Conservation (phyloP, 169 alveolate genomes). For the Eimeria tenella region DNA sequence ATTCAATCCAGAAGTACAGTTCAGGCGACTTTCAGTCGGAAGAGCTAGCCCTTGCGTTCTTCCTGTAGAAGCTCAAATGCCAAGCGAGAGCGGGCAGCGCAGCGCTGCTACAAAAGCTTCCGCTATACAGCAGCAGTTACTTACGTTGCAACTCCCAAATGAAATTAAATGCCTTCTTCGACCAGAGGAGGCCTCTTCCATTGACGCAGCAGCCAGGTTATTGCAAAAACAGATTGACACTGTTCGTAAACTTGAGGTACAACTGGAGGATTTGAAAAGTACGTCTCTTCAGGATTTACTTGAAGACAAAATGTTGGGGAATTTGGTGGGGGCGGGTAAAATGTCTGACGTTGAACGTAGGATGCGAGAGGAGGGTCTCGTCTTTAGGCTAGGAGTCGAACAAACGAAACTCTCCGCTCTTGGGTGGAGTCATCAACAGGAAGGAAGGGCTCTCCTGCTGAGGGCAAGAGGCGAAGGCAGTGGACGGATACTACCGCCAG, state of each 20-base stretch:
- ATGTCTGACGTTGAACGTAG: not conserved
- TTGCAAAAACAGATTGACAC: not conserved
- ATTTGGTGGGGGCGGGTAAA: not conserved
- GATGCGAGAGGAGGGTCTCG: not conserved
- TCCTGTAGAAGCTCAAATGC: not conserved
- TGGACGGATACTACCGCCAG: not conserved
- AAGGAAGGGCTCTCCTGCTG: not conserved
- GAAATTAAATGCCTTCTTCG: not conserved
- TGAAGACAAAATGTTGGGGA: not conserved
- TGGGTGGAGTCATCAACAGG: not conserved
- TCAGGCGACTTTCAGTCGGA: constrained; percentile 8
- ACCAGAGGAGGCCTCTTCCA: not conserved
- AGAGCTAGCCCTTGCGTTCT: not conserved
- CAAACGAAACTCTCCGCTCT: not conserved
- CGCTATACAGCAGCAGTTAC: not conserved
- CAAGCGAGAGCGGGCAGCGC: not conserved
- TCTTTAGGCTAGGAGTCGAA: not conserved
- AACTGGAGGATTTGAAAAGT: not conserved
- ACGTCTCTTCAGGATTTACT: too few relatives aligned
- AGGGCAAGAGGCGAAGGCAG: not conserved
- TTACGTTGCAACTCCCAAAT: not conserved
- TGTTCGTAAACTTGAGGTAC: too few relatives aligned
- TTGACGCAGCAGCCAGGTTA: not conserved
- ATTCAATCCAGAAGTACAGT: not conserved
- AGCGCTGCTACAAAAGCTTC: not conserved